Base-by-base conservation (phyloP, 2,329 filamentous ascomycete genomes). In the Atkinsonella hypoxylon region DNA sequence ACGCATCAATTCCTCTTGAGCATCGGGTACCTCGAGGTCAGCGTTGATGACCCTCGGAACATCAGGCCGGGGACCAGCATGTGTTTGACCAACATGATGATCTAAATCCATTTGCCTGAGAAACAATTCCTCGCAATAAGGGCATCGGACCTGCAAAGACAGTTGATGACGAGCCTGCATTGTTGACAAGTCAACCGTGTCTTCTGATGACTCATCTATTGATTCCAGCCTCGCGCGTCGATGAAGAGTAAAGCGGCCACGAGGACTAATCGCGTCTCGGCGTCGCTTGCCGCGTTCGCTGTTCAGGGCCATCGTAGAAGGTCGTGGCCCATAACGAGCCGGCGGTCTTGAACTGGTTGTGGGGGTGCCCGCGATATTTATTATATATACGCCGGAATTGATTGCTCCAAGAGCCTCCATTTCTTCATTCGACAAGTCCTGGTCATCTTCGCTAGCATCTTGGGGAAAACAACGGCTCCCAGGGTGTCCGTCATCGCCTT, bases 201-300 rank as follows among this genome's bases (percentile, higher is more conserved):
- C 42, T 20, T 50, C 48, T 13, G 26, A 40, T 15, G 41, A 50
- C 30, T 52, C 51, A 20, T 52, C 47, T 48, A 52, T 52, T 4
- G 47, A 52, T n/a, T 45, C 47, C n/a, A 52, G 20, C 13, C 13
- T 36, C n/a, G 41, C 20, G 9, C 20, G 42, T 17, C n/a, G 38
- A 8, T 32, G 47, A 13, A 39, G 36, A 39, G 12, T 13, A 11
- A 40, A 8, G 10, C 18, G 42, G 20, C 36, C 34, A 5, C 9
- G 31, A 6, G 31, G 41, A 15, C 12, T 49, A 2, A 7, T 36
- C 11, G 2, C 30, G 15, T 12, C 11, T 22, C 51, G 51, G 32
- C 30, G 47, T 9, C 43, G 47, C 32, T 46, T 52, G 31, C 6
- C 8, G 34, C 40, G 18, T 10, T 49, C 51, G 30, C 47, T 44